phyloP scores from a whole-genome alignment of 768 basidiomycete species.

The Naganishia friedmannii region DNA sequence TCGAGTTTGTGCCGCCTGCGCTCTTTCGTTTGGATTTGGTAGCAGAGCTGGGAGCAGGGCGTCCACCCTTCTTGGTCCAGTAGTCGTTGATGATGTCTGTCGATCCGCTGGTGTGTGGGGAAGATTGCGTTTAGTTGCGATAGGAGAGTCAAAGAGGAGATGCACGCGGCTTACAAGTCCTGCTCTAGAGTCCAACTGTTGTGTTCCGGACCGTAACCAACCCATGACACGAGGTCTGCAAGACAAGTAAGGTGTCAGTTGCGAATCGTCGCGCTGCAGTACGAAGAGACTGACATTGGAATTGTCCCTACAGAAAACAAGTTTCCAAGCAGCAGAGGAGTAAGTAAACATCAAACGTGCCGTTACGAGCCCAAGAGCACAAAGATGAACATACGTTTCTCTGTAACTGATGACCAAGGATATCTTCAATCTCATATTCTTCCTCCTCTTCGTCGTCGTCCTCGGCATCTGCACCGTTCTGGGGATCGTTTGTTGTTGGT shows the following conservation, averaged over 20 bases:
- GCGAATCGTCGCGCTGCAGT: neutral
- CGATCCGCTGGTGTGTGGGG: constrained; percentile 37
- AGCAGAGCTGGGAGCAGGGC: constrained; percentile 28
- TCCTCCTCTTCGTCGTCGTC: constrained; percentile 34
- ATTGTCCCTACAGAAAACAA: constrained; percentile 27
- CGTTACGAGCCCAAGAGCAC: neutral
- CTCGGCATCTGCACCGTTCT: constrained; percentile 23
- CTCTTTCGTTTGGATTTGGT: constrained; percentile 28
- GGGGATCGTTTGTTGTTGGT: neutral
- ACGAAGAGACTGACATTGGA: constrained; percentile 33
- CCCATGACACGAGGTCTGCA: constrained; percentile 48
- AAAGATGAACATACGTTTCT: constrained; percentile 29
- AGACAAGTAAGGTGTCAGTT: neutral
- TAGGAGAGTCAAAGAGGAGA: neutral
- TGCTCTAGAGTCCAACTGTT: constrained; percentile 49
- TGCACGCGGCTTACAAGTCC: constrained; percentile 41
- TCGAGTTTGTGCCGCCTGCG: constrained; percentile 19
- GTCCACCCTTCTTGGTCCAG: constrained; percentile 40
- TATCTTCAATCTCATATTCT: constrained; percentile 43
- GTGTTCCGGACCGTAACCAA: constrained; percentile 48
- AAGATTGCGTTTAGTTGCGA: neutral
- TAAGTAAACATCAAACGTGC: no score
- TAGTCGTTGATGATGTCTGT: constrained; percentile 40
- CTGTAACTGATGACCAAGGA: constrained; percentile 32
- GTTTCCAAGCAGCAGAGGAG: neutral